A percentile compares a stretch with the other conserved stretches of the same genome.
Conservation (phyloP, 2,329 filamentous ascomycete species). For the Beauveria sp. region DNA sequence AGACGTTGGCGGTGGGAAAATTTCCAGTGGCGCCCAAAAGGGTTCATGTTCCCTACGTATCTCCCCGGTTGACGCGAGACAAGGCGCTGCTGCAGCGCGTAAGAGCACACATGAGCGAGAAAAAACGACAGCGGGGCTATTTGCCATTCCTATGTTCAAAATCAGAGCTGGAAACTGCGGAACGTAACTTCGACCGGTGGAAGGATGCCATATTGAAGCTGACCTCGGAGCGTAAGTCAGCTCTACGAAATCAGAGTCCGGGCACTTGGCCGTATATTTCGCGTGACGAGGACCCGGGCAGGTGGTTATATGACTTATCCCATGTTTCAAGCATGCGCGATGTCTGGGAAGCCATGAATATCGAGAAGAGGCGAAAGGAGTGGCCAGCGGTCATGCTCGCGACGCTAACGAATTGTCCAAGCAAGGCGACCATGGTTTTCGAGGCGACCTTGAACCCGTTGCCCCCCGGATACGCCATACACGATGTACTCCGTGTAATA, state of each 20-base stretch:
- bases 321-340: slow-evolving; percentile 23
- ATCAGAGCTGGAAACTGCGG: neutral
- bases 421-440: slow-evolving; percentile 26
- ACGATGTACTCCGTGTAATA: slow-evolving; percentile 28
- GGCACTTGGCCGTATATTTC: too few species aligned
- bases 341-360: slow-evolving; percentile 25
- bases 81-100: neutral
- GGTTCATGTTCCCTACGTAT: neutral
- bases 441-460: slow-evolving; percentile 29
- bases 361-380: slow-evolving; percentile 17
- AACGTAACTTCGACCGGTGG: neutral
- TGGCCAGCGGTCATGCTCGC: slow-evolving; percentile 31
- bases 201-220: neutral
- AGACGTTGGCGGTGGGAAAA: neutral
- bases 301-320: slow-evolving; percentile 23
- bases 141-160: neutral
- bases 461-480: slow-evolving; percentile 30
- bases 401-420: slow-evolving; percentile 25
- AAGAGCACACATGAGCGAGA: neutral
- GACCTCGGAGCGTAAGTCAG: too few species aligned
- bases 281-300: slow-evolving; percentile 14
- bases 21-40: neutral
- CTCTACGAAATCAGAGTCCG: slow-evolving; percentile 11
- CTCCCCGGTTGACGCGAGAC: neutral
- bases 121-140: neutral